Conservation (phyloP, 2,329 filamentous ascomycete genomes). For the Stenocarpella maydis region DNA sequence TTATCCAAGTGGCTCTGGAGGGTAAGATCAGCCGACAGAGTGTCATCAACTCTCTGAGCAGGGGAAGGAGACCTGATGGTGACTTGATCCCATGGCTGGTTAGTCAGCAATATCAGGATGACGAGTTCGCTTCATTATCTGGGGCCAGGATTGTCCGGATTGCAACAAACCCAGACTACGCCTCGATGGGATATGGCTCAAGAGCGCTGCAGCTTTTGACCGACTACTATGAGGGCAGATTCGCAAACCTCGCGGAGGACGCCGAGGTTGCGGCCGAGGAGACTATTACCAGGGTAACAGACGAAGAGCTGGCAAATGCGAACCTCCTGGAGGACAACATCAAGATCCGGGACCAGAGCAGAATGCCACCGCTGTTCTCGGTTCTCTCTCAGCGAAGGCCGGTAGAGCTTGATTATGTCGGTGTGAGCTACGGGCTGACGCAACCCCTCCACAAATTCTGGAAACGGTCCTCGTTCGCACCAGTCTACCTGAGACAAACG, state of each 20-base stretch:
- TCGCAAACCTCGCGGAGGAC: slow-evolving; percentile 82
- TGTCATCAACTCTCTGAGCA: slow-evolving; percentile 86
- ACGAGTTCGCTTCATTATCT: slow-evolving; percentile 92
- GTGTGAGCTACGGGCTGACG: slow-evolving; percentile 94
- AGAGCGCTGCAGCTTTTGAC: slow-evolving; percentile 86
- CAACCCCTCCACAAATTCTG: slow-evolving; percentile 92
- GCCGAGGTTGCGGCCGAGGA: slow-evolving; percentile 61
- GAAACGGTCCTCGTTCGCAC: slow-evolving; percentile 86
- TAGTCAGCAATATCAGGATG: slow-evolving; percentile 97
- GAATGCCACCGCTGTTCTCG: slow-evolving; percentile 93
- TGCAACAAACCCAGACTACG: slow-evolving; percentile 94
- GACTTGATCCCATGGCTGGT: slow-evolving; percentile 98
- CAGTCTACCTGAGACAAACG: slow-evolving; percentile 93
- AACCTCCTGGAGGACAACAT: slow-evolving; percentile 87
- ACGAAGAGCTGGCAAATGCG: slow-evolving; percentile 79
- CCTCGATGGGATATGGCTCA: slow-evolving; percentile 91
- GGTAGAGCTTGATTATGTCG: slow-evolving; percentile 86
- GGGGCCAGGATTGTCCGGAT: slow-evolving; percentile 93
- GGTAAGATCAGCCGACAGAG: slow-evolving; percentile 94
- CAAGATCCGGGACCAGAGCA: slow-evolving; percentile 85
- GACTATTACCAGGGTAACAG: slow-evolving; percentile 80
- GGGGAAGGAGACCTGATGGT: slow-evolving; percentile 87
- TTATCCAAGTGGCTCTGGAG: slow-evolving; percentile 93
- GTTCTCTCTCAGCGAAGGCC: slow-evolving; percentile 85
- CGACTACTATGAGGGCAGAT: slow-evolving; percentile 95